Evolutionary conservation across 352 stramenopile species (phyloP), one percentile per base, ranked within the genome.

Genomic region (Pythium graminicola): DNA sequence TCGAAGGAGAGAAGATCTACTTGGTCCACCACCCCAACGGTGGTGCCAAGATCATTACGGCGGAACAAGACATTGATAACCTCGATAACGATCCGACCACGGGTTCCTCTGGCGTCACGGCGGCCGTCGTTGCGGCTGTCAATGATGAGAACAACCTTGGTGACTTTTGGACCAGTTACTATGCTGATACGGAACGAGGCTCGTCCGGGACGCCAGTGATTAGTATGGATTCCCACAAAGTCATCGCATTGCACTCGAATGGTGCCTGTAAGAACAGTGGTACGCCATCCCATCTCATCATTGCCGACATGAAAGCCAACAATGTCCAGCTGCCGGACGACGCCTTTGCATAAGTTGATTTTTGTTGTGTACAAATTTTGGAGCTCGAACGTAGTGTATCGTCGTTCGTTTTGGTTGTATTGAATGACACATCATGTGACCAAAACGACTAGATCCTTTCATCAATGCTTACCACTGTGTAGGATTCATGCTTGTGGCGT

Each of bases 261-360:
- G 65, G 65, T 38, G 62, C 48, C 14, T 70, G 60, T 29, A 64
- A 68, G 46, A 68, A 67, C 55, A 59, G 50, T 16, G 64, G 65
- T 7, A 49, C 65, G 33, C 67, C 67, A 35, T 75, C 67, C 17
- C 42, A 75, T 31, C 17, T 75, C 16, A 67, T 81, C 54, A 64
- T 77, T 42, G 38, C 51, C 3, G 63, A 74, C 47, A 46, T 81
- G 10, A 33, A 70, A 38, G 64, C 57, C 29, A 73, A 75, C 43
- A 65, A 67, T 22, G 24, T 74, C 19, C 41, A 24, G 22, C 47
- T 75, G 4, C 67, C 67, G 1, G 56, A 27, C n/a, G 67, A 75
- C 26, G 67, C 63, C 1, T 72, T 75, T 48, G 63, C 62, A 26
- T 74, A 74, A 33, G 2, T 32, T 14, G 14, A 16, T 8, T 45